Base-by-base conservation (phyloP, 768 basidiomycete species). In the Terana coerulea region DNA sequence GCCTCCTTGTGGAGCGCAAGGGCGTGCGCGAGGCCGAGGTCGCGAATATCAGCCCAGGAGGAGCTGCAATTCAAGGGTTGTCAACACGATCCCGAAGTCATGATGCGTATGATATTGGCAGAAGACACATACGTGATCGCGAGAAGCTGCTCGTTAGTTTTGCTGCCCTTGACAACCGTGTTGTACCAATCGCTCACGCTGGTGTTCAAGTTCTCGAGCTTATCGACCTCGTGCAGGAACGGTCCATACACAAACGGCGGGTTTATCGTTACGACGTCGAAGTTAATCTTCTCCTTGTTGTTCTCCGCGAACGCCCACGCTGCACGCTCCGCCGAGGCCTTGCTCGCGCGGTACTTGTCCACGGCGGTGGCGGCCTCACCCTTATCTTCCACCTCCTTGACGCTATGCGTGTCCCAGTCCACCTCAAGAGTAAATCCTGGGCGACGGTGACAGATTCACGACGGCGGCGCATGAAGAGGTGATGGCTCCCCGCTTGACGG, bases 391-490 rank as follows among this genome's bases (percentile, higher is more conserved):
- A 79, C 71, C 8, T 69, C 66, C 41, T 68, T 60, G 11, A 78
- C 60, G 2, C 76, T 67, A 43, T 68, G 65, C 11, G 77, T 61
- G 56, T 86, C 83, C 88, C 86, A 88, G 57, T 88, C 73, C 10
- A 59, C 56, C 59, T 85, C 81, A 22, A 1, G n/a, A 31, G 45
- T 22, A 46, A 10, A 11, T n/a, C 17, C 45, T n/a, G 45, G 17
- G 12, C 24, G 47, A 36, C 14, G 14, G 15, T 21, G 47, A 37
- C 37, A 25, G 35, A 25, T 26, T 64, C n/a, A 56, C 40, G 30
- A 81, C 57, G 3, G 79, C 64, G 5, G 78, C 80, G 35, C 69
- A 67, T 0, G 84, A 86, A 0, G 80, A 80, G 0, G 82, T 83
- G 53, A 86, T 62, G 11, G 87, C 75, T 10, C 87, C 65, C 19